phyloP scores from a whole-genome alignment of 306 rosid species.

The Medicago truncatula region DNA sequence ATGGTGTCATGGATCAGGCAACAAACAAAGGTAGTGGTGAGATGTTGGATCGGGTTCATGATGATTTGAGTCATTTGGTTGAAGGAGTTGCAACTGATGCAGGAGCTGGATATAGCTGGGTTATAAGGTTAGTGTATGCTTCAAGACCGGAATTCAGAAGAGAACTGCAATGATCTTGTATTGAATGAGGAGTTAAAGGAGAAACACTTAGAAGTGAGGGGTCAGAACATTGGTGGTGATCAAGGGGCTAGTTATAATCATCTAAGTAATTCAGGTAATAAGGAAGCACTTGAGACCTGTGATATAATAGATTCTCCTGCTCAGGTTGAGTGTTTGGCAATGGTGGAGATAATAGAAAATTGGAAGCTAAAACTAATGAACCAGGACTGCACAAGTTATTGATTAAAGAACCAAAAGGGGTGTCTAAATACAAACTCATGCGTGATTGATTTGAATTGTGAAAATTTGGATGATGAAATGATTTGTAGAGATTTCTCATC shows the following conservation, averaged over 20 bases:
- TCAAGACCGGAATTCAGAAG: constrained; percentile 41
- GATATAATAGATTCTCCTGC: constrained; percentile 53
- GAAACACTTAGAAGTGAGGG: constrained; percentile 29
- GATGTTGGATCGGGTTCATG: constrained; percentile 42
- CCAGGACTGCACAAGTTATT: constrained; percentile 47
- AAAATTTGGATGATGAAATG: constrained; percentile 66
- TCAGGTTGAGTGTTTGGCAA: constrained; percentile 41
- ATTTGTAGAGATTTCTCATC: constrained; percentile 87
- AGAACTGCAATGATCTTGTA: constrained; percentile 40
- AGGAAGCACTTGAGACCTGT: constrained; percentile 48
- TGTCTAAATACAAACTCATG: constrained; percentile 54
- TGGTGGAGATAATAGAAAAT: constrained; percentile 42
- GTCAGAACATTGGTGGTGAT: constrained; percentile 32
- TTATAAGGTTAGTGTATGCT: constrained; percentile 33
- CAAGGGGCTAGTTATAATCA: constrained; percentile 50
- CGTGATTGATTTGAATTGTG: constrained; percentile 63
- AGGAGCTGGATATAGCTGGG: constrained; percentile 38
- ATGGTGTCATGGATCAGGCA: constrained; percentile 44
- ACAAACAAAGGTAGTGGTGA: constrained; percentile 32
- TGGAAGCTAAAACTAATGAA: constrained; percentile 46
- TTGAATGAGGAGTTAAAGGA: constrained; percentile 45
- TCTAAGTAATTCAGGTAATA: constrained; percentile 37
- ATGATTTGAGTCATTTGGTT: constrained; percentile 27
- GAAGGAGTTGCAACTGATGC: constrained; percentile 48
- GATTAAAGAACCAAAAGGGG: constrained; percentile 47